A percentile compares a stretch with the other conserved stretches of the same genome.
Evolutionary conservation across 768 basidiomycete genomes (phyloP).

Genomic region (Cystobasidiopsis lactophilus): DNA sequence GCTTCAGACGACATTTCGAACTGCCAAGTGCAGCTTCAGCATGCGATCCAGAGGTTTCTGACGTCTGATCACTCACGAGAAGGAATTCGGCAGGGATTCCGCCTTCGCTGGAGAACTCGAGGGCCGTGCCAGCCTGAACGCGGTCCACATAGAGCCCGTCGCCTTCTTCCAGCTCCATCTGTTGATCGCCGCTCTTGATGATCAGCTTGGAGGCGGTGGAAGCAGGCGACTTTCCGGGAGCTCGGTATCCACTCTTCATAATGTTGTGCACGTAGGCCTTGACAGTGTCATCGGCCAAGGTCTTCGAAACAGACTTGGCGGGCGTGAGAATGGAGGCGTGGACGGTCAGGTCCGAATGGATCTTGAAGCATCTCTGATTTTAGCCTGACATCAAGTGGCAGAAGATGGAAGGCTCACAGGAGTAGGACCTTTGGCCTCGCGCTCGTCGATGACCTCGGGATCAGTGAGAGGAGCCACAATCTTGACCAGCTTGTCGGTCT

Average conservation of each 20-base stretch:
- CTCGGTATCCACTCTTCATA: constrained; percentile 52
- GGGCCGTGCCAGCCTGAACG: too few relatives aligned
- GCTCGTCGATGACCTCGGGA: constrained; percentile 36
- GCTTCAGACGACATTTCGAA: too few relatives aligned
- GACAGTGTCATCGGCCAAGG: constrained; percentile 23
- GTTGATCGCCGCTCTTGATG: constrained; percentile 29
- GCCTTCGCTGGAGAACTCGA: too few relatives aligned
- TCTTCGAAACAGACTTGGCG: constrained; percentile 34
- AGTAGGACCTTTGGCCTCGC: constrained; percentile 56
- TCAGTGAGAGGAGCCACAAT: constrained; percentile 53
- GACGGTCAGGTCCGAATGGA: constrained; percentile 32
- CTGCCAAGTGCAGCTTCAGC: too few relatives aligned
- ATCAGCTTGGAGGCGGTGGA: constrained; percentile 39
- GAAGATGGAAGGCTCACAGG: constrained; percentile 39
- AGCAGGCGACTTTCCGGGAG: constrained; percentile 29
- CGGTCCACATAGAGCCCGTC: constrained; percentile 53
- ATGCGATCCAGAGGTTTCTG: too few relatives aligned
- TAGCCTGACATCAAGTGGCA: constrained; percentile 30
- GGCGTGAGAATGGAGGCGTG: constrained; percentile 53
- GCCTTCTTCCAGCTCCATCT: constrained; percentile 50
- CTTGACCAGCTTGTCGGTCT: constrained; percentile 44
- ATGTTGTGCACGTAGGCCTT: constrained; percentile 67
- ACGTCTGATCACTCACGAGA: too few relatives aligned
- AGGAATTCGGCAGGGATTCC: too few relatives aligned
- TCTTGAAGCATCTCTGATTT: constrained; percentile 19